Conservation (phyloP, 2,329 filamentous ascomycete genomes). For the Tolypocladium tundrense region DNA sequence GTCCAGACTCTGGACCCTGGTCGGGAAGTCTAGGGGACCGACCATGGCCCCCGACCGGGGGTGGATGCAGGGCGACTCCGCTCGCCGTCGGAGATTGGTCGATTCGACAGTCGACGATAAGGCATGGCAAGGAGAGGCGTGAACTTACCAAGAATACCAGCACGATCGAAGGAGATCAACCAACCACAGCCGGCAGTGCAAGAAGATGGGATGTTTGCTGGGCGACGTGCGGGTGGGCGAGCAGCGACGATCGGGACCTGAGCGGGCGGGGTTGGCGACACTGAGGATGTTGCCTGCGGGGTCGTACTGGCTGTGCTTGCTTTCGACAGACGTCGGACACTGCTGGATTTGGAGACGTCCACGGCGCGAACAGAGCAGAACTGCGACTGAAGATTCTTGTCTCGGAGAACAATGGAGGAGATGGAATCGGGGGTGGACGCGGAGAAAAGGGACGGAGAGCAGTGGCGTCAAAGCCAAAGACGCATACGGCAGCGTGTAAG, state of each 20-base stretch:
- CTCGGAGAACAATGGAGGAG: background rate
- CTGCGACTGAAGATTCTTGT: background rate
- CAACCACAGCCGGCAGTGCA: no score
- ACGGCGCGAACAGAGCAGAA: background rate
- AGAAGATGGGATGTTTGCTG: background rate
- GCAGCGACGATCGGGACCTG: background rate
- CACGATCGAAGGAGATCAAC: background rate
- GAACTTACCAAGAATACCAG: slow-evolving; percentile 2
- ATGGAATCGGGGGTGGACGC: background rate
- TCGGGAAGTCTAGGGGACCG: background rate
- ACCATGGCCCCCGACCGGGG: background rate
- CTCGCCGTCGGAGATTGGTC: slow-evolving; percentile 7
- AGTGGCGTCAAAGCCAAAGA: background rate
- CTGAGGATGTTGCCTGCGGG: slow-evolving; percentile 1
- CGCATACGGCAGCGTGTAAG: background rate
- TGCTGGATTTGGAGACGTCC: background rate
- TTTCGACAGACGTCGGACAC: background rate
- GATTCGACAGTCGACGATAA: background rate
- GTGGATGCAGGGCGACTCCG: slow-evolving; percentile 8
- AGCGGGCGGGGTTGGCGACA: slow-evolving; percentile 1
- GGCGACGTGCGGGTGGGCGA: background rate
- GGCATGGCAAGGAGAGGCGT: background rate
- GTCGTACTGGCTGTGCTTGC: slow-evolving; percentile 1
- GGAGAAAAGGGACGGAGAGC: background rate
- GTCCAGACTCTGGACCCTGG: background rate